Evolutionary conservation across 2,329 filamentous ascomycete genomes (phyloP), one percentile per base, ranked within the genome.

Genomic region (Aaosphaeria pasadenensis): DNA sequence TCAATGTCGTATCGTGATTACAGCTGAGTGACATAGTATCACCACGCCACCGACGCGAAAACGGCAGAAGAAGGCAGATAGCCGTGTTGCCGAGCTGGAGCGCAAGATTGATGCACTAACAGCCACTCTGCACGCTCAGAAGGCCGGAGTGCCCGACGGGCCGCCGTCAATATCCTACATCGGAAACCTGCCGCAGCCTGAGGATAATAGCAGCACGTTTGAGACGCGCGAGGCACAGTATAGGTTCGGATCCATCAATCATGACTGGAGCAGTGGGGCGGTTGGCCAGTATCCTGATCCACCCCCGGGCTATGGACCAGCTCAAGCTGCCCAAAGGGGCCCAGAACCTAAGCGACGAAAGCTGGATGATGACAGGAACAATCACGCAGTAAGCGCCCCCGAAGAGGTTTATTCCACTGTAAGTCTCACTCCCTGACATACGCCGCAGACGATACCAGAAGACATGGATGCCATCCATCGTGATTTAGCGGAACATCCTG

Each of bases 81-180:
- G 84, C 56, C 81, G 90, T 44, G 91, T 96, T 9, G 87, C 90
- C 6, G 91, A 96, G 74, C 77, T 96, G 44, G 91, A 96, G 76
- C 90, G 87, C 77, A 95, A 95, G 75, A 92, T 96, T 54, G 90
- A 96, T 74, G 88, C 87, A 6, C 69, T 96, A 65, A 95, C 89
- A 6, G 88, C 89, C 5, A 90, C 84, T 33, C 67, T 96, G 55
- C 85, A 89, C 41, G 83, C 87, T 30, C 72, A 74, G 53, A 70
- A 70, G 50, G 46, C n/a, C 31, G 45, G 4, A 58, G 45, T 11
- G 47, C 44, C 11, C 46, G 17, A 24, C 17, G 30, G 1, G 9
- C 7, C 28, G 6, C 56, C 60, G 1, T 58, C 62, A 4, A 40
- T 57, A 13, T 53, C 55, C 30, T 57, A 64, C 11, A 53, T 56